Base-by-base conservation (phyloP, 2,329 filamentous ascomycete species). In the Fusarium mangiferae region DNA sequence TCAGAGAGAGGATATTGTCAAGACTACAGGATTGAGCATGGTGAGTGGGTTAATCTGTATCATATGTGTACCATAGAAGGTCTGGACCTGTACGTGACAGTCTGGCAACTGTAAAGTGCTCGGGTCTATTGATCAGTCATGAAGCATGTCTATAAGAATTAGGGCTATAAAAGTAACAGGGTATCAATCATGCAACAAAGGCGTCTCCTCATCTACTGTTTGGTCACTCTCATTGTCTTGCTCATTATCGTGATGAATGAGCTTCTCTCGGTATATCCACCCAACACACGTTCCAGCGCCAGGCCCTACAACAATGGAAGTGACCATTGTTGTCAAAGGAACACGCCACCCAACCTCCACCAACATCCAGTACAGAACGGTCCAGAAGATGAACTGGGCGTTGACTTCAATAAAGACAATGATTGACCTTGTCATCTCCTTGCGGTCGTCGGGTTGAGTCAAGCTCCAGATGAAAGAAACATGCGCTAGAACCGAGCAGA, bases 1-100 rank as follows among this genome's bases (percentile, higher is more conserved):
- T 94, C 52, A 90, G 91, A 80, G 93, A 98, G 76, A 91, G 91
- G 82, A 92, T 98, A 81, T 83, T 98, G 78, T 70, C 80, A 33
- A 78, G 78, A 59, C 62, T 83, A 66, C 75, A 77, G 57, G 69
- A 70, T 24, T 75, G 61, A 68, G 57, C 57, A 57, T 64, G 52
- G 57, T 51, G 51, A 64, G 67, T 45, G 30, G 63, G 61, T 55
- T 76, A 78, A 78, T 78, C 75, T 78, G 77, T 78, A 78, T 71
- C 77, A 78, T 78, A 78, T 70, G 59, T 78, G 77, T 78, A 78
- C 64, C 65, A 78, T 77, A 75, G 63, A 69, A 77, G 74, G 74
- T 74, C 61, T 76, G 68, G 72, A 59, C 70, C 70, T 78, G 74
- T 73, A 78, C 72, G 78, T 72, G 73, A 69, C 72, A 69, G 67